Evolutionary conservation across 2,329 filamentous ascomycete genomes (phyloP), one percentile per base, ranked within the genome.

Genomic region (Ophiostoma pallidulum): DNA sequence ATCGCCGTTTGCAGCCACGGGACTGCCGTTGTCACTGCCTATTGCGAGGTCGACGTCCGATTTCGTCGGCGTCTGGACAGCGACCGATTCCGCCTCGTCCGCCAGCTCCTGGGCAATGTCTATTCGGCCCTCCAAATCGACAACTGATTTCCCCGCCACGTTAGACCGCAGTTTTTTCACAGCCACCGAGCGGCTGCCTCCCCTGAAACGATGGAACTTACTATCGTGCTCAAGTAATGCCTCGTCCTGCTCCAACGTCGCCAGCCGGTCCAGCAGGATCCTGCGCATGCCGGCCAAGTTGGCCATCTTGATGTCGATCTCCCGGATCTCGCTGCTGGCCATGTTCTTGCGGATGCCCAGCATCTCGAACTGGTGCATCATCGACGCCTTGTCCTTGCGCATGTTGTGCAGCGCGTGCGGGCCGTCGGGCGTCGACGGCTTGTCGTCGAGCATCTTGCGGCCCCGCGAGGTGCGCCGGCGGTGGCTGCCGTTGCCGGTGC

Each of bases 261-360:
- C 90, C 55, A 98, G 66, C 53, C 92, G 77, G 47, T 96, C 89
- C 49, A 98, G 66, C 39, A 97, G 85, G 52, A 96, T 94, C 60
- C 83, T 85, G 55, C 92, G 83, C 88, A 97, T 96, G 53, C 80
- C 87, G 57, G 88, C 84, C 47, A 98, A 71, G 64, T 97, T 97
- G 51, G 87, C 80, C 54, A 98, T 91, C 66, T 97, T 98, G 67
- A 85, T 90, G 67, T 98, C 92, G 52, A 98, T 95, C 60, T 98
- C 92, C 51, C 82, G 80, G 50, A 98, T 97, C 65, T 98, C 92
- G 53, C 87, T 86, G 59, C 88, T 92, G 57, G 90, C 91, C 91
- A 98, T 96, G 61, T 92, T 95, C 66, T 98, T 98, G 51, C 92
- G 79, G 53, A 97, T 80, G 4, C 84, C 78, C 69, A 97, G 80